Conservation (phyloP, 768 basidiomycete species). For the Tylopilus vinaceipallidus region DNA sequence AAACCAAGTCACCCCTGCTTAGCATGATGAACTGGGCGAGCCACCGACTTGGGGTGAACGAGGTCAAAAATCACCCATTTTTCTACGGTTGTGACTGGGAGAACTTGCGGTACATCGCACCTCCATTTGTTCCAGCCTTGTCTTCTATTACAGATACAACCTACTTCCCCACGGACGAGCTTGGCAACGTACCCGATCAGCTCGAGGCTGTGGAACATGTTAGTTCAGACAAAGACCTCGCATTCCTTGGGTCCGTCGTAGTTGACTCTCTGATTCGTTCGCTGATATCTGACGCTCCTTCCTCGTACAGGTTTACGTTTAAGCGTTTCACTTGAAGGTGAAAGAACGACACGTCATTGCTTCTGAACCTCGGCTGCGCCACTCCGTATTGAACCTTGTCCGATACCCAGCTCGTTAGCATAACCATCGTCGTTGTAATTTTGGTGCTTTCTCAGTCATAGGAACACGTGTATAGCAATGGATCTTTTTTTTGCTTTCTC, state of each 20-base stretch:
- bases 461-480: conserved; percentile 20
- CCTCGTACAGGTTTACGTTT: conserved; percentile 69
- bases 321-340: conserved; percentile 55
- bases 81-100: conserved; percentile 96
- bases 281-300: not conserved
- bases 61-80: conserved; percentile 92
- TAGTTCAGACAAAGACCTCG: conserved; percentile 65
- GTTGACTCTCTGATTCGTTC: not conserved
- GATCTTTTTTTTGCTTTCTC: too few relatives aligned
- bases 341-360: not conserved
- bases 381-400: conserved; percentile 4
- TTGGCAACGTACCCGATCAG: conserved; percentile 65
- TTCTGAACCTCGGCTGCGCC: not conserved
- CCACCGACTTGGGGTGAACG: conserved; percentile 70
- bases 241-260: conserved; percentile 56
- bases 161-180: conserved; percentile 95
- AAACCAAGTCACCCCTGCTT: conserved; percentile 6
- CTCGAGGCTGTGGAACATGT: conserved; percentile 60
- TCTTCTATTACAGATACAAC: conserved; percentile 91
- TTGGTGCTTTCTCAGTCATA: conserved; percentile 17
- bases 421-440: conserved; percentile 30
- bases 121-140: conserved; percentile 92
- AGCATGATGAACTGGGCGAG: conserved; percentile 88
- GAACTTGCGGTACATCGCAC: conserved; percentile 87
- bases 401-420: conserved; percentile 29